Evolutionary conservation across 2,329 filamentous ascomycete species (phyloP).

Genomic region (Calonectria fujianensis): DNA sequence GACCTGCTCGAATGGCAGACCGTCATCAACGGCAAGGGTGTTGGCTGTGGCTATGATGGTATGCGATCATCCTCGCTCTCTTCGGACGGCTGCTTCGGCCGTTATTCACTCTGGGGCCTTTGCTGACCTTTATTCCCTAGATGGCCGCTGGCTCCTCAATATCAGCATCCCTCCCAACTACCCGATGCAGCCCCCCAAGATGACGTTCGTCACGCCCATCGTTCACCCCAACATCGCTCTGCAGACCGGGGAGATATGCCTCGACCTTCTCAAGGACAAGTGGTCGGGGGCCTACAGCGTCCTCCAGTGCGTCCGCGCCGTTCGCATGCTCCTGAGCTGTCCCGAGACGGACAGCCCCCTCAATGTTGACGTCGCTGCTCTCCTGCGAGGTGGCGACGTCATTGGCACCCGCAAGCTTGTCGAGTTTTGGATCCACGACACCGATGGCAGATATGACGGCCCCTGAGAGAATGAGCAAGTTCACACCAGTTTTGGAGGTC

Average conservation of each 20-base stretch:
- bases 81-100: background rate
- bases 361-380: slow-evolving; percentile 85
- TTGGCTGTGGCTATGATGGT: slow-evolving; percentile 76
- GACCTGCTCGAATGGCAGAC: slow-evolving; percentile 76
- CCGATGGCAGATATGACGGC: slow-evolving; percentile 61
- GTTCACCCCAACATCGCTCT: slow-evolving; percentile 87
- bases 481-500: background rate
- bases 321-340: slow-evolving; percentile 78
- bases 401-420: slow-evolving; percentile 82
- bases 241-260: slow-evolving; percentile 90
- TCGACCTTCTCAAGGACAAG: slow-evolving; percentile 86
- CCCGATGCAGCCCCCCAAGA: slow-evolving; percentile 84
- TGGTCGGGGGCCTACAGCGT: slow-evolving; percentile 94
- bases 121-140: slow-evolving; percentile 57
- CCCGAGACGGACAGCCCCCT: slow-evolving; percentile 85
- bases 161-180: slow-evolving; percentile 87
- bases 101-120: slow-evolving; percentile 2
- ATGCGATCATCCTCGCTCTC: slow-evolving; percentile 44
- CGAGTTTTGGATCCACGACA: slow-evolving; percentile 77
- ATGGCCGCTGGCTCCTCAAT: slow-evolving; percentile 87
- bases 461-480: slow-evolving; percentile 47
- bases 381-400: slow-evolving; percentile 80
- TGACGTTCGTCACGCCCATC: slow-evolving; percentile 88
- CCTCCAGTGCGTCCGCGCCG: slow-evolving; percentile 81
- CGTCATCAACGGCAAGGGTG: slow-evolving; percentile 75